Base-by-base conservation (phyloP, 768 basidiomycete genomes). In the Pleurotus djamor region DNA sequence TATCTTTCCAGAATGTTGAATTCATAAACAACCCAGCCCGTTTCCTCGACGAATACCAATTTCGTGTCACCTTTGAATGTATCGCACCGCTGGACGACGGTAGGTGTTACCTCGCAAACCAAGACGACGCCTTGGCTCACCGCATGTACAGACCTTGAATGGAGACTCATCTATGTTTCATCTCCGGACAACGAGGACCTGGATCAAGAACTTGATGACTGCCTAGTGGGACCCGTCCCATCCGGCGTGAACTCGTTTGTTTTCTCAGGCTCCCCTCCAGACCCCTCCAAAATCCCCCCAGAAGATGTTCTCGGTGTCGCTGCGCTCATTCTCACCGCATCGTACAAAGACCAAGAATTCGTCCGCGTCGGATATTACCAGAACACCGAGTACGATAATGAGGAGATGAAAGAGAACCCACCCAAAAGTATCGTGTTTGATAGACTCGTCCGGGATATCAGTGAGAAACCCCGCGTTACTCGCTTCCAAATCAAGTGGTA, bases 311-410 rank as follows among this genome's bases (percentile, higher is more conserved):
- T 99, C 10, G 97, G 97, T 48, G 96, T 99, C 14, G 93, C 96
- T 2, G 97, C 96, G 5, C 88, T 98, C 69, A 98, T 99, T 67
- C 83, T 99, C 54, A 98, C 96, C 0, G 97, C 94, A 5, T 92
- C 92, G 9, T 99, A 98, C 74, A 86, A 88, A 41, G 96, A 98
- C 54, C 96, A 97, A 68, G 97, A 98, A 71, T 99, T 99, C 68
- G 96, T 99, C n/a, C 87, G 96, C 48, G 96, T 99, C 32, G 97
- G 97, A 5, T 98, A 99, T 71, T 99, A 99, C 72, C 97, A 98
- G 74, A 96, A 98, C 69, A 98, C 96, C 28, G 96, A 98, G 72
- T 98, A 98, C 69, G 96, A 97, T 71, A 93, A 91, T 66, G 92
- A 94, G 56, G 94, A 93, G 73, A 88, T 96, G 87, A 90, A 87